Evolutionary conservation across 2,329 filamentous ascomycete species (phyloP), one percentile per base, ranked within the genome.

Genomic region (Calonectria fujianensis): DNA sequence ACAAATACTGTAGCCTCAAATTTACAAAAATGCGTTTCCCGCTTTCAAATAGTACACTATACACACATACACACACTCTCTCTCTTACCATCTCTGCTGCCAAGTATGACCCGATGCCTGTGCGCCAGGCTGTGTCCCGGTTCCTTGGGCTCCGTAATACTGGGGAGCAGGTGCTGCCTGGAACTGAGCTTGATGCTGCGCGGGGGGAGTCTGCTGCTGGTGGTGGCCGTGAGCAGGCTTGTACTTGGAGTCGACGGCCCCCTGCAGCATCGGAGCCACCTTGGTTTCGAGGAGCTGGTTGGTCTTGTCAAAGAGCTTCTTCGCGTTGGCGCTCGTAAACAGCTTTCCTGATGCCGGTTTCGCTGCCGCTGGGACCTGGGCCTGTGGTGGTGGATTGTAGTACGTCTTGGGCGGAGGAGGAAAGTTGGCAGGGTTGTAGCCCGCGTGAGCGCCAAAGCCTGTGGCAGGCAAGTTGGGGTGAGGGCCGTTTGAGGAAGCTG

Each of bases 221-320:
- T 48, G 45, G 10, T 48, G 65, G 51, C 45, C 74, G 20, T 59
- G 32, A 4, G 18, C 69, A 31, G 74, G 77, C 37, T 72, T 74
- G 61, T 78, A 63, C 24, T 59, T 74, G n/a, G 61, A 32, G n/a
- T 71, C 68, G 18, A 51, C 52, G 10, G 67, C 75, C 4, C 76
- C 75, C 52, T 84, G 82, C 59, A 83, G 67, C 51, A 83, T 82
- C 4, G 82, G 78, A 29, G 81, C 83, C 57, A 84, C 74, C 41
- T 79, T 83, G 61, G 78, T 84, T 75, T 85, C 84, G 29, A 86
- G 74, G 16, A 80, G 82, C 59, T 84, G 80, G 31, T 82, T 82
- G 32, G 84, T 85, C 78, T 83, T 85, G 66, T 81, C 82, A 16
- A 85, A 65, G 81, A 83, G 85, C 69, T 82, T 84, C 72, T 82